Evolutionary conservation across 768 basidiomycete genomes (phyloP).

Genomic region (Pleurotus ostreatus): DNA sequence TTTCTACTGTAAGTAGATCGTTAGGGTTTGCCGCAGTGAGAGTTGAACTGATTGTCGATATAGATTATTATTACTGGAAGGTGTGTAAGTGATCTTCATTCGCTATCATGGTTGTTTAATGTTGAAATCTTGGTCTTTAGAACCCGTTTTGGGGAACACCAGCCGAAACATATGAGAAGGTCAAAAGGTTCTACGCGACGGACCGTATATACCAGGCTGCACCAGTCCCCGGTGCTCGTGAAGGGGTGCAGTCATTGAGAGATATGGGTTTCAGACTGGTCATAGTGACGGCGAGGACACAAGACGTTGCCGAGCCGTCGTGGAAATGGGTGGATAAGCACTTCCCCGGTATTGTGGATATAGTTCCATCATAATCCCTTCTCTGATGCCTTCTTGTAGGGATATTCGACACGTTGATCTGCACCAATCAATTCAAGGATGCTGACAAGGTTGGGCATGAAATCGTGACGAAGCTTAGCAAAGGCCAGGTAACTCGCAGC

Average conservation of each 20-base stretch:
- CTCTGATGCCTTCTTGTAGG: conserved; percentile 20
- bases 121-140: conserved; percentile 18
- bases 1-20: conserved; percentile 52
- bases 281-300: conserved; percentile 71
- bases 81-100: conserved; percentile 23
- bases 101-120: background rate
- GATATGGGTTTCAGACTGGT: conserved; percentile 65
- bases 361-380: background rate
- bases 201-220: conserved; percentile 40
- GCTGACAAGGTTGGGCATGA: conserved; percentile 40
- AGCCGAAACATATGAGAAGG: conserved; percentile 53
- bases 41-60: background rate
- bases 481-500: conserved; percentile 51
- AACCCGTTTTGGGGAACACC: conserved; percentile 62
- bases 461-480: conserved; percentile 55
- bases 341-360: conserved; percentile 48
- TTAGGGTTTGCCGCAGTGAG: background rate
- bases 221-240: conserved; percentile 59
- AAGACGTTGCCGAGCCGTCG: conserved; percentile 50
- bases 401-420: conserved; percentile 58
- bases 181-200: conserved; percentile 53
- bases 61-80: conserved; percentile 79
- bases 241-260: conserved; percentile 51
- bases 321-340: conserved; percentile 65
- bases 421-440: conserved; percentile 69